Conservation (phyloP, 352 stramenopile species). For the Aphanomyces cochlioides region DNA sequence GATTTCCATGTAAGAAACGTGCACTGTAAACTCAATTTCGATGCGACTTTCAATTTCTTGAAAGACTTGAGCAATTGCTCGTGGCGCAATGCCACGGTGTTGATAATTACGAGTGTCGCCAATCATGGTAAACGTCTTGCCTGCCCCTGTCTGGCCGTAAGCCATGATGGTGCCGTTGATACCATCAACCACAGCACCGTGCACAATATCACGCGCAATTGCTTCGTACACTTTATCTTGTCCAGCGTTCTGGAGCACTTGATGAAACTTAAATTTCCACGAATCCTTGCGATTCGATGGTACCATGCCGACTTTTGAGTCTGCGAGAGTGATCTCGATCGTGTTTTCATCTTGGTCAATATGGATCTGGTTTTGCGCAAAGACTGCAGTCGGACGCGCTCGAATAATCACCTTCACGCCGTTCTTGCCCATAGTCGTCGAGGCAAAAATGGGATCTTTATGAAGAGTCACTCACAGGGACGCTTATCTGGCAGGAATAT, state of each 20-base stretch:
- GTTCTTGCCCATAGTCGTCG: conserved; percentile 45
- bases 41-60: conserved; percentile 85
- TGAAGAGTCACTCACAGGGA: conserved; percentile 10
- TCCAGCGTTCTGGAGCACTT: conserved; percentile 88
- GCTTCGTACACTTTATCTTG: conserved; percentile 90
- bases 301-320: conserved; percentile 28
- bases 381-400: conserved; percentile 69
- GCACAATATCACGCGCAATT: conserved; percentile 85
- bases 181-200: conserved; percentile 82
- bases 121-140: conserved; percentile 92
- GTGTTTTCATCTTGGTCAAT: conserved; percentile 75
- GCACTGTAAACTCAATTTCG: conserved; percentile 84
- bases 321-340: conserved; percentile 53
- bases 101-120: conserved; percentile 89
- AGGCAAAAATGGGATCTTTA: neutral
- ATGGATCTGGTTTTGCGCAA: conserved; percentile 68
- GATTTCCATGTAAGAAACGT: conserved; percentile 94
- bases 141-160: conserved; percentile 85
- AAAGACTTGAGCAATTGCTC: conserved; percentile 85
- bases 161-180: conserved; percentile 86
- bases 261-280: conserved; percentile 90
- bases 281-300: conserved; percentile 78
- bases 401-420: conserved; percentile 84
- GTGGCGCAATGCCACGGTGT: conserved; percentile 85
- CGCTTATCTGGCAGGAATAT: neutral